These are phyloP conservation scores for Scedosporium boydii DNA, from an alignment of 2,329 filamentous ascomycete species.

Conservation along the genomic window DNA sequence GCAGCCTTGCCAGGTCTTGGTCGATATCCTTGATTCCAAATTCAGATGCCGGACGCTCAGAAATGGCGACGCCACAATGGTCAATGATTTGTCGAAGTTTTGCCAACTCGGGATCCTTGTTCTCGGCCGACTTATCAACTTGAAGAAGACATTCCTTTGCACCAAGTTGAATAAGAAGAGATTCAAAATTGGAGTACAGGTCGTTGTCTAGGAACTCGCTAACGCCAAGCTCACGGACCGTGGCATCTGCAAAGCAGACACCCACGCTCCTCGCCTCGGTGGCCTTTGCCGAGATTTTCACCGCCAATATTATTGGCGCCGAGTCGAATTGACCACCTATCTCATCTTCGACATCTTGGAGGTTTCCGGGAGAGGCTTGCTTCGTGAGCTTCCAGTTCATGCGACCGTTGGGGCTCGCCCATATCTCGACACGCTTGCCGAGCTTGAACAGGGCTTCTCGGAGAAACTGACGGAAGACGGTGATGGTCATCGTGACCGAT, in stretches of 20 bases:
- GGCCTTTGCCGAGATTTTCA: constrained; percentile 86
- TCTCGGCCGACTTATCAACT: constrained; percentile 66
- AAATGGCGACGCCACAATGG: constrained; percentile 82
- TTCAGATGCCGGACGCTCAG: constrained; percentile 66
- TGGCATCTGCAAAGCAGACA: constrained; percentile 96
- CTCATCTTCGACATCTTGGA: constrained; percentile 96
- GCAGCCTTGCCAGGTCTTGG: constrained; percentile 77
- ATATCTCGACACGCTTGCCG: constrained; percentile 86
- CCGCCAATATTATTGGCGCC: constrained; percentile 87
- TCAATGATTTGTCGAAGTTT: constrained; percentile 86
- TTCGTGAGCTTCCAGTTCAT: constrained; percentile 91
- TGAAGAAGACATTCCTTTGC: constrained; percentile 91
- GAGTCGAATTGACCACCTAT: constrained; percentile 77
- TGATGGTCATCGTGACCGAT: constrained; percentile 91
- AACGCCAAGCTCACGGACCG: constrained; percentile 87
- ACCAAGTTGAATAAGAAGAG: constrained; percentile 88
- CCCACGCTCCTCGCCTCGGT: constrained; percentile 78
- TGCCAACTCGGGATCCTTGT: constrained; percentile 77
- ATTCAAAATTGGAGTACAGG: constrained; percentile 95
- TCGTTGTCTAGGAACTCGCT: constrained; percentile 99
- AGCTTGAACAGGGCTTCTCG: constrained; percentile 88
- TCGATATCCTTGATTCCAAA: constrained; percentile 91
- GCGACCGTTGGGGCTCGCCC: constrained; percentile 62
- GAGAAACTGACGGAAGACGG: constrained; percentile 91
- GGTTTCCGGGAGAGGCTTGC: constrained; percentile 87